Conservation (phyloP, 73 alveolate genomes). For the Uronychia setigera region DNA sequence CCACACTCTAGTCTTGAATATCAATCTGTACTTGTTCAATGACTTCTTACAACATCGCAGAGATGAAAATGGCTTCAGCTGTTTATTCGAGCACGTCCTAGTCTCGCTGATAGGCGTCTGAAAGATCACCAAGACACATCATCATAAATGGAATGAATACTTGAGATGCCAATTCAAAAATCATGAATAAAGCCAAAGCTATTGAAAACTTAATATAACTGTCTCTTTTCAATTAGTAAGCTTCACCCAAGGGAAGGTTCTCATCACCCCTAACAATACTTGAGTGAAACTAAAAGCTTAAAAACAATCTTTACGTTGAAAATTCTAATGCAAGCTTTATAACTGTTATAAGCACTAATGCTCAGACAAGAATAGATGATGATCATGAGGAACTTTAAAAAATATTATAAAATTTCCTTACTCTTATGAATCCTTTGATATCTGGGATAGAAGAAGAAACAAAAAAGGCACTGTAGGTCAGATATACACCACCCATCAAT, state of each 20-base stretch:
- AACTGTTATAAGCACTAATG: background rate
- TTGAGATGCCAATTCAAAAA: background rate
- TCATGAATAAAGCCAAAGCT: background rate
- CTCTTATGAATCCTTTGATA: background rate
- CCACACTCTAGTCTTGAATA: background rate
- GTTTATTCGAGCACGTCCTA: background rate
- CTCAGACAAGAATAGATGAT: background rate
- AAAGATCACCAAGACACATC: background rate
- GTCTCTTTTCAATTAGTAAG: background rate
- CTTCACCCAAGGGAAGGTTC: background rate
- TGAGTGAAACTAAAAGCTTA: background rate
- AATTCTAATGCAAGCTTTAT: background rate
- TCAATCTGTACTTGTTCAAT: too few species aligned
- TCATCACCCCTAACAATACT: background rate
- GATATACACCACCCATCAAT: constrained; percentile 41
- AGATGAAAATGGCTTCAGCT: background rate
- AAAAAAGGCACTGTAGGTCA: constrained; percentile 35
- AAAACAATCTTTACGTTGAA: background rate
- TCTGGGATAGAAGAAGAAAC: constrained; percentile 10
- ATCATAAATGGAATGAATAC: background rate
- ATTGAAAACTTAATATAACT: background rate
- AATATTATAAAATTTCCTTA: background rate
- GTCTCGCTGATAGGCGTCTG: background rate
- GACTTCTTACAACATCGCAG: too few species aligned
- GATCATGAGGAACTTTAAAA: background rate